A percentile compares a stretch with the other conserved stretches of the same genome.
phyloP scores from a whole-genome alignment of 306 rosid species.

The Fagus crenata region DNA sequence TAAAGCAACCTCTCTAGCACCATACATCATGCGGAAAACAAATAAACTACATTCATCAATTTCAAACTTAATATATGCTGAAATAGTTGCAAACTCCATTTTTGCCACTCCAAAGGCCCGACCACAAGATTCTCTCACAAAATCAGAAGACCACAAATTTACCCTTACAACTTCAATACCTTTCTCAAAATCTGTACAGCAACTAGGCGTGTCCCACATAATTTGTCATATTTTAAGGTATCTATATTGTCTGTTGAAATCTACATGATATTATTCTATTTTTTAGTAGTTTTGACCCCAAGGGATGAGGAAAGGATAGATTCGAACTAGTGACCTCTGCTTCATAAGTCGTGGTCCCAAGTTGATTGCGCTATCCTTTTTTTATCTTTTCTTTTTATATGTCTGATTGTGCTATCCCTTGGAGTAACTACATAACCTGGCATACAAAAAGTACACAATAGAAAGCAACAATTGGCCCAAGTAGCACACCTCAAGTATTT shows the following conservation, averaged over 20 bases:
- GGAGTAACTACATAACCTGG: background rate
- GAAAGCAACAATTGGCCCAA: background rate
- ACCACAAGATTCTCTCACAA: background rate
- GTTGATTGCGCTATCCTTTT: too few species aligned
- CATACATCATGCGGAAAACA: background rate
- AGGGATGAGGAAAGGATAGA: too few species aligned
- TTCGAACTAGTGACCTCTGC: too few species aligned
- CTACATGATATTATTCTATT: background rate
- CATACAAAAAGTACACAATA: background rate
- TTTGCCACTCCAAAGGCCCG: background rate
- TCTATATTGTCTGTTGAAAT: background rate
- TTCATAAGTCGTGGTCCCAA: too few species aligned
- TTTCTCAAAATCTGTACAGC: background rate
- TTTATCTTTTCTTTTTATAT: too few species aligned
- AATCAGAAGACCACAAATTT: background rate
- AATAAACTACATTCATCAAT: background rate
- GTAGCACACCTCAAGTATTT: background rate
- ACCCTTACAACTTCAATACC: background rate
- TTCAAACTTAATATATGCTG: background rate
- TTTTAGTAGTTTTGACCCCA: too few species aligned
- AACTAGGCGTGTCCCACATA: background rate
- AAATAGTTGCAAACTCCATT: background rate
- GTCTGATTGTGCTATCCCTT: too few species aligned
- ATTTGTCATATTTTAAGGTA: background rate
- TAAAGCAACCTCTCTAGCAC: background rate